Conservation (phyloP, 2,329 filamentous ascomycete genomes). For the Trichoderma polysporum region DNA sequence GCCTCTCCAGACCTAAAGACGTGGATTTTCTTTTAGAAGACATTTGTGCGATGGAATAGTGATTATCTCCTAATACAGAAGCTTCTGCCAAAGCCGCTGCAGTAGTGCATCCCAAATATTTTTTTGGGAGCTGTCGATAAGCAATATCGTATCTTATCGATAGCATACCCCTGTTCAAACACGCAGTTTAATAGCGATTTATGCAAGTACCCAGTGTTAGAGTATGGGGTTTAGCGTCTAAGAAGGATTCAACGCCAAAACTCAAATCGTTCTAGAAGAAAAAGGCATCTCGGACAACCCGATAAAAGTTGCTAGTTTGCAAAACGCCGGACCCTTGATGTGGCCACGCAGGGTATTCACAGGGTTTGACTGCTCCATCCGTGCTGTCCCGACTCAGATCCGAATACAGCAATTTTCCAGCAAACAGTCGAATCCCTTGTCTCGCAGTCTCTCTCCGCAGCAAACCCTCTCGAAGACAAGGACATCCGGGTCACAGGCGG, state of each 20-base stretch:
- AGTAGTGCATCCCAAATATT: neutral
- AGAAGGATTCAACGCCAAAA: conserved; percentile 1
- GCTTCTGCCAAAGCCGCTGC: neutral
- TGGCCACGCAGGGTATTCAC: neutral
- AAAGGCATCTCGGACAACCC: neutral
- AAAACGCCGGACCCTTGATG: neutral
- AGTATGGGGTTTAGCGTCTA: neutral
- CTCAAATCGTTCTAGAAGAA: neutral
- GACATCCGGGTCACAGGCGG: neutral
- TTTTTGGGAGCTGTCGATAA: neutral
- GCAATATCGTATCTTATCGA: conserved; percentile 3
- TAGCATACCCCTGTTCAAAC: neutral
- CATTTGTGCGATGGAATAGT: neutral
- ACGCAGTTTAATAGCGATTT: neutral
- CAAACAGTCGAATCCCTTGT: neutral
- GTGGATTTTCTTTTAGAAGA: conserved; percentile 41
- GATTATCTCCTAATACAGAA: neutral
- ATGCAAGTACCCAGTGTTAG: conserved; percentile 13
- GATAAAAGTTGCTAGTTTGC: neutral
- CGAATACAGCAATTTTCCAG: neutral
- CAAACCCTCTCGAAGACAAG: neutral
- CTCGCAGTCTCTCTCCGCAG: neutral
- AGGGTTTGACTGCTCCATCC: neutral
- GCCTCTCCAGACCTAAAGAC: conserved; percentile 39
- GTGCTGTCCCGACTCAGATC: too few species aligned